These are phyloP conservation scores for Chaetomium globosum DNA, from an alignment of 2,329 filamentous ascomycete species.

Conservation along the genomic window DNA sequence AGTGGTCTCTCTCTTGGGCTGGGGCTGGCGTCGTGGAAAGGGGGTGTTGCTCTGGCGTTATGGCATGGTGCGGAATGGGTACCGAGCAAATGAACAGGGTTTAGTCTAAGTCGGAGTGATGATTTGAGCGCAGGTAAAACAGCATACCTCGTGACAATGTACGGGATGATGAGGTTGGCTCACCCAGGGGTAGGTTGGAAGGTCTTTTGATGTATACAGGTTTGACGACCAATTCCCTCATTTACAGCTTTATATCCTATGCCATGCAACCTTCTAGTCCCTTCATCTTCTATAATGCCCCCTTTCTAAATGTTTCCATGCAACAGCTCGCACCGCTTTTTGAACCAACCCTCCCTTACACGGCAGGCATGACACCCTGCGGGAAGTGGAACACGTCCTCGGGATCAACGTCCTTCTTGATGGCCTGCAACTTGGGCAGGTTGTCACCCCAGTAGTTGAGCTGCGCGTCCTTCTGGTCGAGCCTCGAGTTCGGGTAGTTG, in stretches of 20 bases:
- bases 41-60: background rate
- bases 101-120: too few relatives aligned
- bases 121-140: too few relatives aligned
- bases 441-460: slow-evolving; percentile 45
- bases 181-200: background rate
- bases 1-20: background rate
- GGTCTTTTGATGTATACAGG: background rate
- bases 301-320: background rate
- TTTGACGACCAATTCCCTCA: background rate
- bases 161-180: too few relatives aligned
- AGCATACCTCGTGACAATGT: too few relatives aligned
- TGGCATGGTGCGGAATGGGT: background rate
- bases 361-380: slow-evolving; percentile 42
- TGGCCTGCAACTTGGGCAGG: slow-evolving; percentile 40
- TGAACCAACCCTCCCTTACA: background rate
- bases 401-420: slow-evolving; percentile 46
- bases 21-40: background rate
- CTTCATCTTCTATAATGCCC: background rate
- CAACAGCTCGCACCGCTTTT: background rate
- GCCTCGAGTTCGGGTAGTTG: slow-evolving; percentile 47
- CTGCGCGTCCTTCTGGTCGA: slow-evolving; percentile 43
- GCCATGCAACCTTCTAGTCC: background rate
- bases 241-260: background rate
- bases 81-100: too few relatives aligned
- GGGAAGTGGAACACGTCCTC: slow-evolving; percentile 47